A percentile compares a stretch with the other conserved stretches of the same genome.
Evolutionary conservation across 345 rosid genomes (phyloP).

Genomic region (Gossypium raimondii): DNA sequence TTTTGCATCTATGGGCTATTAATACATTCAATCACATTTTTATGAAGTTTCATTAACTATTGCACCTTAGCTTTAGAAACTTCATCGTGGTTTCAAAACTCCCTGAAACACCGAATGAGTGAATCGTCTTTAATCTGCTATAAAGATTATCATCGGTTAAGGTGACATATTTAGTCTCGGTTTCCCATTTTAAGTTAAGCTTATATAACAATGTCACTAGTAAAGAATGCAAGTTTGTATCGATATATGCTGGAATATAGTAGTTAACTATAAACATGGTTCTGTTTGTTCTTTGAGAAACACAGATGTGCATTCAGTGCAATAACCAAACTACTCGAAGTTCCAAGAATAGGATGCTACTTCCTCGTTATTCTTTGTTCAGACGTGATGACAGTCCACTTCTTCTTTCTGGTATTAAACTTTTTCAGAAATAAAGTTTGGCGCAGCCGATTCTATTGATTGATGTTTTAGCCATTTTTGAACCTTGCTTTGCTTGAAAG

Average conservation of each 20-base stretch:
- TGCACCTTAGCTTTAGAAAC: conserved; percentile 5
- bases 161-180: background rate
- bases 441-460: background rate
- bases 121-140: background rate
- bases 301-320: conserved; percentile 95
- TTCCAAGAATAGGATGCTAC: conserved; percentile 88
- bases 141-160: background rate
- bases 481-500: background rate
- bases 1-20: background rate
- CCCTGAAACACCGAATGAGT: background rate
- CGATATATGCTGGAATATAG: background rate
- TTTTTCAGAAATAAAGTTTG: background rate
- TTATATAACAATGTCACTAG: background rate
- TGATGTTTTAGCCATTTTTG: background rate
- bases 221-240: background rate
- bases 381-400: conserved; percentile 93
- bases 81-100: background rate
- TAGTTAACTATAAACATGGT: background rate
- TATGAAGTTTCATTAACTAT: background rate
- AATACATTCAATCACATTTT: background rate
- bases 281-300: conserved; percentile 16
- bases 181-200: background rate
- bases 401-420: conserved; percentile 83
- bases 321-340: conserved; percentile 60
- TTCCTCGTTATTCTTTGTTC: conserved; percentile 88